phyloP scores from a whole-genome alignment of 768 basidiomycete species.

The Rhizopogon rudus region DNA sequence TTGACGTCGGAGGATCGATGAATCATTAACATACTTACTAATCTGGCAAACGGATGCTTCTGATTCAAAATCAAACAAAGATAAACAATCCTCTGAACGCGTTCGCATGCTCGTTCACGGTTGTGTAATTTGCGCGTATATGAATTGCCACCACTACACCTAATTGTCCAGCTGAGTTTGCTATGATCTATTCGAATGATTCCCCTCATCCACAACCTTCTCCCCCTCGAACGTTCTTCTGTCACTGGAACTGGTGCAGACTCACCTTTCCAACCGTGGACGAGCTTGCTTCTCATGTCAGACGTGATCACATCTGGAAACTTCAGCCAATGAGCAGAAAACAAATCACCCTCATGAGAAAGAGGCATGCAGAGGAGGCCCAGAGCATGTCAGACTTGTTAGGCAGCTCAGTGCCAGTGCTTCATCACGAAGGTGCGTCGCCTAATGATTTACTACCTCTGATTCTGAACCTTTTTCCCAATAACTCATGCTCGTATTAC shows the following conservation, averaged over 20 bases:
- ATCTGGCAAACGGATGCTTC: neutral
- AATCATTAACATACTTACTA: neutral
- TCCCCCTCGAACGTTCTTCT: constrained; percentile 23
- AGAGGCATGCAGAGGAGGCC: constrained; percentile 30
- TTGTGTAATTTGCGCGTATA: neutral
- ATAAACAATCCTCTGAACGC: constrained; percentile 13
- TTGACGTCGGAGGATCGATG: neutral
- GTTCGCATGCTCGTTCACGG: no score
- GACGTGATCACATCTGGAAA: constrained; percentile 40
- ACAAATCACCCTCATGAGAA: constrained; percentile 38
- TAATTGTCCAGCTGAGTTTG: neutral
- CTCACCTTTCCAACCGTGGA: constrained; percentile 31
- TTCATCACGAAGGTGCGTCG: neutral
- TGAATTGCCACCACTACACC: neutral
- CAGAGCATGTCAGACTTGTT: neutral
- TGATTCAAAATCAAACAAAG: constrained; percentile 12
- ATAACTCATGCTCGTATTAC: neutral
- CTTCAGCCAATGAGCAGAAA: constrained; percentile 37
- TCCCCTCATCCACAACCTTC: constrained; percentile 6
- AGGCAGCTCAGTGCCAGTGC: neutral
- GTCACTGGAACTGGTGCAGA: constrained; percentile 54
- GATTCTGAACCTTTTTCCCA: neutral
- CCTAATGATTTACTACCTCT: neutral
- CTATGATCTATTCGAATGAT: neutral
- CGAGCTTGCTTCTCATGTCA: constrained; percentile 42